Evolutionary conservation across 192 early-diverging fungal species (phyloP), one percentile per base, ranked within the genome.

Genomic region (Mortierella alpina): DNA sequence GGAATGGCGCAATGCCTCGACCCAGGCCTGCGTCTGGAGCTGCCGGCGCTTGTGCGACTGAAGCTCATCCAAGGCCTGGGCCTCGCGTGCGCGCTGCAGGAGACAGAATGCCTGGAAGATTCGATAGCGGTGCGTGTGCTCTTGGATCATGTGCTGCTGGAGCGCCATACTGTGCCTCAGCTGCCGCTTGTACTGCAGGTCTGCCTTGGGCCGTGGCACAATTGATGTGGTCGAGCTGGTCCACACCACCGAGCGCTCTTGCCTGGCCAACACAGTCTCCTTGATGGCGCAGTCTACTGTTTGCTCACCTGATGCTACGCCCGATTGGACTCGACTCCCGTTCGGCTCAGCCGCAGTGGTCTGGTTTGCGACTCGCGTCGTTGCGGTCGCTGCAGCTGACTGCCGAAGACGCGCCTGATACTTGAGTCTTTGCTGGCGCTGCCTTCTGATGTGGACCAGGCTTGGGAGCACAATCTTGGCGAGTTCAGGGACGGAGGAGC

Each of bases 71-170:
- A 76, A 12, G 39, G 74, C 74, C 55, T 76, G 74, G 49, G 74
- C 74, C 17, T 68, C 74, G 8, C 62, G 66, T 50, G 74, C 67
- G n/a, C 74, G 60, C 60, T 76, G 74, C 31, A 76, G 48, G 9
- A 76, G 60, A 59, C 74, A 76, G 20, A 69, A 76, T 1, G 74
- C 74, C 41, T 76, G 74, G 17, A 68, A 76, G 74, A 76, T 63
- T 4, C 74, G 74, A 41, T 76, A 76, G 13, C 61, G 66, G 39
- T 76, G 66, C 12, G 67, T 76, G 48, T 76, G 74, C 12, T 69
- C 74, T 42, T 76, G 74, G 55, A 76, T 76, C 61, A 65, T 62
- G 42, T 76, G 67, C 49, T 76, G 74, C 53, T 76, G 74, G 17
- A 76, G 54, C 23, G 74, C 74, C 66, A 69, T 68, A 20, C 61